Evolutionary conservation across 2,329 filamentous ascomycete species (phyloP).

Genomic region (Celoporthe dispersa): DNA sequence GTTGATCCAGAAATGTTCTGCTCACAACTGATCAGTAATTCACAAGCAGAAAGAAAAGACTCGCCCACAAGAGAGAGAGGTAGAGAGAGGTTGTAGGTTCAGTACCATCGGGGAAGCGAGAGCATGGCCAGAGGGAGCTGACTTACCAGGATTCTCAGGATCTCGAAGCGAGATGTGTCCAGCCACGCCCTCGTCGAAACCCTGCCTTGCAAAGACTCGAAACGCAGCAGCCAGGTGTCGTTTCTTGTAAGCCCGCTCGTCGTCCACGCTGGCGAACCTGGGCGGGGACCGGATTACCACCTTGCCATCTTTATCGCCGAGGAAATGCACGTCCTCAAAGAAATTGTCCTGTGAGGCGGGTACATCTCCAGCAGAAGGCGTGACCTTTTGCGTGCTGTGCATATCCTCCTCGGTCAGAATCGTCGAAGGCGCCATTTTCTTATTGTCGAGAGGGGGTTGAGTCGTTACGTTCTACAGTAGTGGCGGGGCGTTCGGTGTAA

Average conservation of each 20-base stretch:
- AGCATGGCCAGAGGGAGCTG: not conserved
- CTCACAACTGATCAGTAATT: not conserved
- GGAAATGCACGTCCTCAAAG: slow-evolving; percentile 7
- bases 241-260: slow-evolving; percentile 25
- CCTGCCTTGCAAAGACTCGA: slow-evolving; percentile 61
- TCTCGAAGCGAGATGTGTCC: slow-evolving; percentile 62
- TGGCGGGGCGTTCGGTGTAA: not conserved
- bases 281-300: slow-evolving; percentile 10
- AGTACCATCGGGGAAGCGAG: no score
- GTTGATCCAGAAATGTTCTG: slow-evolving; percentile 59
- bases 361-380: not conserved
- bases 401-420: not conserved
- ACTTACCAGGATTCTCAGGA: not conserved
- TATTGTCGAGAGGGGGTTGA: not conserved
- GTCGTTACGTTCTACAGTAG: no score
- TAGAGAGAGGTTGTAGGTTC: no score
- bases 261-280: slow-evolving; percentile 22
- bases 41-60: not conserved
- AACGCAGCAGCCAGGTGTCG: slow-evolving; percentile 61
- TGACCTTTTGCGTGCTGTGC: not conserved
- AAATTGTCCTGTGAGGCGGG: not conserved
- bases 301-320: slow-evolving; percentile 2
- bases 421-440: not conserved
- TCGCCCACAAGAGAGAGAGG: not conserved
- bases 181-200: slow-evolving; percentile 62